These are phyloP conservation scores for Imleria badia DNA, from an alignment of 768 basidiomycete genomes.

Conservation along the genomic window DNA sequence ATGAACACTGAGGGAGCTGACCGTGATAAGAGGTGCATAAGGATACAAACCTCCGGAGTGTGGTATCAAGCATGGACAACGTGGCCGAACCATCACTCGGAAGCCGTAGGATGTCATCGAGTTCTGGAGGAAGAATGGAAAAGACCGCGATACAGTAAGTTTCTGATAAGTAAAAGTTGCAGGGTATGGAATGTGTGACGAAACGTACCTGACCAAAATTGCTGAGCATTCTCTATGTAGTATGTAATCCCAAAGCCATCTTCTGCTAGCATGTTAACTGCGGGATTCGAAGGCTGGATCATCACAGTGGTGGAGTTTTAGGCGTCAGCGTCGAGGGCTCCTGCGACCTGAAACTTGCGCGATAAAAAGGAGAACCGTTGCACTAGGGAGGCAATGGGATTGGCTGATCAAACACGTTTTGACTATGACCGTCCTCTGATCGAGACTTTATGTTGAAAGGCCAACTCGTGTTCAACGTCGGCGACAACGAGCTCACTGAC, in stretches of 20 bases:
- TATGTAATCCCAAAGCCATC: constrained; percentile 81
- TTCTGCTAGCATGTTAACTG: constrained; percentile 35
- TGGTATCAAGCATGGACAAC: constrained; percentile 73
- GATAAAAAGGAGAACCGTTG: constrained; percentile 7
- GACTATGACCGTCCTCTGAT: background rate
- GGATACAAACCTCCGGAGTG: constrained; percentile 71
- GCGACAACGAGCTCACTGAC: background rate
- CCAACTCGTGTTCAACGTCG: constrained; percentile 7
- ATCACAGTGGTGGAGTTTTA: constrained; percentile 8
- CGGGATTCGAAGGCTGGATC: constrained; percentile 17
- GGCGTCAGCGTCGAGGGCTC: constrained; percentile 3
- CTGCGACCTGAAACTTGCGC: constrained; percentile 2
- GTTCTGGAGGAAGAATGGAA: constrained; percentile 52
- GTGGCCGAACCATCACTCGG: constrained; percentile 59
- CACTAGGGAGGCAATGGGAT: background rate
- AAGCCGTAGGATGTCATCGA: constrained; percentile 78
- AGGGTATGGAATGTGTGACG: background rate
- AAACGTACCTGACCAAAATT: constrained; percentile 85
- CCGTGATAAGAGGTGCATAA: constrained; percentile 88
- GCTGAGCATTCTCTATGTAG: constrained; percentile 77
- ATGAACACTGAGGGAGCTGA: constrained; percentile 34
- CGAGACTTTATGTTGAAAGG: background rate
- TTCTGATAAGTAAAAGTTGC: constrained; percentile 6
- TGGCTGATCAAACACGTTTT: background rate
- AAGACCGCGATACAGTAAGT: constrained; percentile 1